Base-by-base conservation (phyloP, 768 basidiomycete species). In the Candolleomyces efflorescens region DNA sequence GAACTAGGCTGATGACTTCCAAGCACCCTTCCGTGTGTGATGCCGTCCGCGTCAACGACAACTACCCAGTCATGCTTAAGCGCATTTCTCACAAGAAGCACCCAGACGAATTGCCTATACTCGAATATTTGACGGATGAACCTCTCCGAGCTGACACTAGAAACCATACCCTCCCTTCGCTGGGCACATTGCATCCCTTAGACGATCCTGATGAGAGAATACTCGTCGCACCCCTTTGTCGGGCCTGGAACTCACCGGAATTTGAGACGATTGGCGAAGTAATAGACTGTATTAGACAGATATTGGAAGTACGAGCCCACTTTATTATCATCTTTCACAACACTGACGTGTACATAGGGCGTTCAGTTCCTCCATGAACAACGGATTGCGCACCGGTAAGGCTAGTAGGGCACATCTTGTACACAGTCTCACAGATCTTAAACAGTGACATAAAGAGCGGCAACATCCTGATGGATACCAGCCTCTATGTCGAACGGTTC, bases 391-490 rank as follows among this genome's bases (percentile, higher is more conserved):
- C 58, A 59, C 20, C 27, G 58, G 58, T 53, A 52, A 7, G 20
- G 23, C n/a, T n/a, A n/a, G n/a, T n/a, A n/a, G n/a, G n/a, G n/a
- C n/a, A n/a, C n/a, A n/a, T 6, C 12, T 27, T n/a, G 32, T 36
- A 17, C 17, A 38, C 20, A 36, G 5, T 13, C 4, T 10, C n/a
- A 49, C 23, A 22, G 5, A 11, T 12, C 13, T 43, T 3, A 1
- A 24, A 9, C 36, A 57, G 56, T 2, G 56, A 57, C 41, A 44
- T 57, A 38, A 51, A 36, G 18, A 27, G 24, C 11, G 39, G 47
- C 23, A 64, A 64, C 36, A 47, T 60, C 17, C 46, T 64, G 53
- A 56, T 62, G 54, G 59, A 62, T 13, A 11, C 43, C 15, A 46
- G 7, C 0, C 18, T 24, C 9, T 43, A 62, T 24, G 48, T 48